A percentile compares a stretch with the other conserved stretches of the same genome.
Conservation (phyloP, 768 basidiomycete species). For the Amanita fuliginea region DNA sequence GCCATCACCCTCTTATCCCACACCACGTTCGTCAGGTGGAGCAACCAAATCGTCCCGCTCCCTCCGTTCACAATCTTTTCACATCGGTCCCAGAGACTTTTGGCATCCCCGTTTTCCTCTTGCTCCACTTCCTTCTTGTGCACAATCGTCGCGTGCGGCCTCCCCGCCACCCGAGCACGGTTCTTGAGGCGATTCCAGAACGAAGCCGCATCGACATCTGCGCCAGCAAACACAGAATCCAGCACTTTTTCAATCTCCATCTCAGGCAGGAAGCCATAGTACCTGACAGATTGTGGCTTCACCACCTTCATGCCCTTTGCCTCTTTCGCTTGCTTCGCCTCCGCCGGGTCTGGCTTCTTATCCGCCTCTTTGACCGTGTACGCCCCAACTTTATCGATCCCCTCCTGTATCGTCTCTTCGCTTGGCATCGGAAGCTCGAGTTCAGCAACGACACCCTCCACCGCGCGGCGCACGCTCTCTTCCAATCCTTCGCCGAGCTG, state of each 20-base stretch:
- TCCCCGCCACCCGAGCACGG: slow-evolving; percentile 34
- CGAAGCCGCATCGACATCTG: slow-evolving; percentile 16
- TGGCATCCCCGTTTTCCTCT: slow-evolving; percentile 6
- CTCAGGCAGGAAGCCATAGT: slow-evolving; percentile 74
- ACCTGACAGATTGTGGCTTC: slow-evolving; percentile 34
- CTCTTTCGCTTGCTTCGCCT: slow-evolving; percentile 6
- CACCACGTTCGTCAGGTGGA: slow-evolving; percentile 49
- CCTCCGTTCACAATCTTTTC: slow-evolving; percentile 25
- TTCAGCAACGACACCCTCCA: slow-evolving; percentile 42
- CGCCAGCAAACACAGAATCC: slow-evolving; percentile 24
- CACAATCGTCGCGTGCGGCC: slow-evolving; percentile 83
- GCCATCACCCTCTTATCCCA: slow-evolving; percentile 51
- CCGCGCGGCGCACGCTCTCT: slow-evolving; percentile 43
- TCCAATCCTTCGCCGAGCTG: slow-evolving; percentile 36
- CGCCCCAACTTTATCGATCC: slow-evolving; percentile 30
- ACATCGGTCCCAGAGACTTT: slow-evolving; percentile 40
- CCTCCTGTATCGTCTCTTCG: slow-evolving; percentile 45
- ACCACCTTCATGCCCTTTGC: too few relatives aligned
- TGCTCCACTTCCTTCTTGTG: slow-evolving; percentile 41
- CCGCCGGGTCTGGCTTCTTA: slow-evolving; percentile 8
- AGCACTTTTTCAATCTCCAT: slow-evolving; percentile 46
- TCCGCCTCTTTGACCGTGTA: slow-evolving; percentile 25
- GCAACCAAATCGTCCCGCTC: slow-evolving; percentile 34
- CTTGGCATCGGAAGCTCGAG: slow-evolving; percentile 43
- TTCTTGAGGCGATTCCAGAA: slow-evolving; percentile 41